A percentile compares a stretch with the other conserved stretches of the same genome.
Evolutionary conservation across 2,329 filamentous ascomycete species (phyloP).

Genomic region (Bertia moriformis): DNA sequence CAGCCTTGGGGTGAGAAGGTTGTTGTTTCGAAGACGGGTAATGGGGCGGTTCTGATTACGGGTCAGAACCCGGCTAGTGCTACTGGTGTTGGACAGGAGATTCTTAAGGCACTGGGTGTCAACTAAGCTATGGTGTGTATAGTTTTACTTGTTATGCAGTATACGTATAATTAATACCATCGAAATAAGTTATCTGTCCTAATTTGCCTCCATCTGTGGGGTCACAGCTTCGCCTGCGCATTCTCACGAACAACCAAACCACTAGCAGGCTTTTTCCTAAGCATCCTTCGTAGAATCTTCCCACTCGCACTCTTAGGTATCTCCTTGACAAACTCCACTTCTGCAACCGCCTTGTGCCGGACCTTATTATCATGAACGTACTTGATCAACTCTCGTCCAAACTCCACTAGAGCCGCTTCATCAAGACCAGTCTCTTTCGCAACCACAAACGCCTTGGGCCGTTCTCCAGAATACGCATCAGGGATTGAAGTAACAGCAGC

Average conservation of each 20-base stretch:
- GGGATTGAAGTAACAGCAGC: conserved; percentile 35
- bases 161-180: neutral
- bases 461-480: conserved; percentile 39
- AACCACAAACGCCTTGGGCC: conserved; percentile 42
- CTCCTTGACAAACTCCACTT: conserved; percentile 34
- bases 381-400: conserved; percentile 24
- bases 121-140: neutral
- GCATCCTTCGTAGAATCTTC: conserved; percentile 41
- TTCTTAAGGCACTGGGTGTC: conserved; percentile 15
- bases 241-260: neutral
- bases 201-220: neutral
- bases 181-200: too few species aligned
- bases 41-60: conserved; percentile 23
- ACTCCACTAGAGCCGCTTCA: conserved; percentile 1
- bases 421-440: conserved; percentile 15
- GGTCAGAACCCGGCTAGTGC: conserved; percentile 31
- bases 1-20: conserved; percentile 27
- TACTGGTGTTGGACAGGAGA: conserved; percentile 22
- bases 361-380: conserved; percentile 39
- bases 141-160: neutral
- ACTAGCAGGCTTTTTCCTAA: neutral
- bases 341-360: conserved; percentile 36
- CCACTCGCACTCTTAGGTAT: conserved; percentile 51
- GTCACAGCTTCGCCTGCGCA: neutral
- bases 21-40: conserved; percentile 13